phyloP scores from a whole-genome alignment of 2,329 filamentous ascomycete genomes.

The Talaromyces pinophilus region DNA sequence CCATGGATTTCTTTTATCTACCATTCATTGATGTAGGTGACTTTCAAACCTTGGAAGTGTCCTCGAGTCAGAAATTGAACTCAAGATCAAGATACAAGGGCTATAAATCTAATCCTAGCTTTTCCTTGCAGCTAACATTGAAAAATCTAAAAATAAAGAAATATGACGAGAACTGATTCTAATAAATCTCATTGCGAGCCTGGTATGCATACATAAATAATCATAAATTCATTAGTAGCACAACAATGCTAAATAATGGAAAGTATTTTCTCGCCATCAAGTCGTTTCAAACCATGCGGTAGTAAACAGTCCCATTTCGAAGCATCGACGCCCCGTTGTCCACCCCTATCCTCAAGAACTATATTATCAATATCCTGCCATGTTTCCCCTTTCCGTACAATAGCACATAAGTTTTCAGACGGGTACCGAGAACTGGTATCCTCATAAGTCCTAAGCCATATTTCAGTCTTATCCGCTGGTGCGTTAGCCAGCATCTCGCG shows the following conservation, averaged over 20 bases:
- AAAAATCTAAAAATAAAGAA: too few species aligned
- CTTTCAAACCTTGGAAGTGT: too few species aligned
- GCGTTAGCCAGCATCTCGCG: background rate
- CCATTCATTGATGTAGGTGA: too few species aligned
- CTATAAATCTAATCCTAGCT: too few species aligned
- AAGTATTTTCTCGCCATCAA: too few species aligned
- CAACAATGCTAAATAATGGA: background rate
- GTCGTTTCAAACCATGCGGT: background rate
- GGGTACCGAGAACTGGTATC: background rate
- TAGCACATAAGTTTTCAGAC: background rate
- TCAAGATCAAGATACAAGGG: too few species aligned
- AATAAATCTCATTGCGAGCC: too few species aligned
- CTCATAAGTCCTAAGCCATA: background rate
- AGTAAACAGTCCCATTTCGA: slow-evolving; percentile 8
- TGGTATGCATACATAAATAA: too few species aligned
- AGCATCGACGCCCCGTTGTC: background rate
- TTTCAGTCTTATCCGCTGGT: background rate
- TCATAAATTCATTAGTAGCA: background rate
- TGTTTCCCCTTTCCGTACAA: slow-evolving; percentile 1
- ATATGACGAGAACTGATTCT: too few species aligned
- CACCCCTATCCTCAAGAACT: background rate
- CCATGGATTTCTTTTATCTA: too few species aligned
- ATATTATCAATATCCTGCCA: slow-evolving; percentile 16
- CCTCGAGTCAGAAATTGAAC: too few species aligned
- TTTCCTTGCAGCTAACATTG: too few species aligned